Evolutionary conservation across 2,329 filamentous ascomycete species (phyloP).

Genomic region (Byssothecium circinans): DNA sequence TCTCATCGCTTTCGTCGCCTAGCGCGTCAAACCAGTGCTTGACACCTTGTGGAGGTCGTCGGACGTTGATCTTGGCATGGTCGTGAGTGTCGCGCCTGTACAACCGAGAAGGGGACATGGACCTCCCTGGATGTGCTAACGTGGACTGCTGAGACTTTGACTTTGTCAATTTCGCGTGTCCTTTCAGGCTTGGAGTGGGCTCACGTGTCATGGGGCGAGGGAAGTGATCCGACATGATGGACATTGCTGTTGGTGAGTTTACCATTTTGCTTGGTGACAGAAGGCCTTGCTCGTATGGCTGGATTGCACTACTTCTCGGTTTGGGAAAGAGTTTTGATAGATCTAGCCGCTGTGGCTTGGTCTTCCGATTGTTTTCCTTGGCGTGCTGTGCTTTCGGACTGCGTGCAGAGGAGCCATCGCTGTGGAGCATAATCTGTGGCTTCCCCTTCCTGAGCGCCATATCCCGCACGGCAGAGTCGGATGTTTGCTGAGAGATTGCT

Average conservation of each 20-base stretch:
- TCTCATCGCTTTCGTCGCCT: constrained; percentile 44
- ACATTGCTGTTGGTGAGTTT: constrained; percentile 45
- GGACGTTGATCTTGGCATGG: constrained; percentile 51
- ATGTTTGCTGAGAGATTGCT: constrained; percentile 49
- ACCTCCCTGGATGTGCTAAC: constrained; percentile 8
- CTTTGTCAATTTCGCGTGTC: constrained; percentile 30
- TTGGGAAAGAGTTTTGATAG: constrained; percentile 48
- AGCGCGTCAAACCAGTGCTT: constrained; percentile 56
- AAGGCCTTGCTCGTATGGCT: constrained; percentile 20
- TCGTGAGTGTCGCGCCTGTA: constrained; percentile 46
- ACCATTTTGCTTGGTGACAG: constrained; percentile 46
- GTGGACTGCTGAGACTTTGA: constrained; percentile 21
- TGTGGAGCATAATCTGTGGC: constrained; percentile 20
- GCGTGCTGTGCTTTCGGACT: constrained; percentile 25
- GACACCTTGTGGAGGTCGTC: constrained; percentile 52
- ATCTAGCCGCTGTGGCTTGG: constrained; percentile 44
- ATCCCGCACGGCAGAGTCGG: constrained; percentile 48
- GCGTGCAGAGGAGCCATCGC: constrained; percentile 11
- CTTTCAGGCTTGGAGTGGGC: constrained; percentile 27
- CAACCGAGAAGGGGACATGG: constrained; percentile 29
- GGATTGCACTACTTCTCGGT: constrained; percentile 27
- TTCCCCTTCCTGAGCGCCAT: constrained; percentile 46
- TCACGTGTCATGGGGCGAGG: constrained; percentile 37
- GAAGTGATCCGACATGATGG: constrained; percentile 42
- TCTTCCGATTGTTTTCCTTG: constrained; percentile 30